Percentiles rank a stretch among this genome's conserved stretches.
Conservation (phyloP, 768 basidiomycete genomes). For the Leccinum sublutescens region DNA sequence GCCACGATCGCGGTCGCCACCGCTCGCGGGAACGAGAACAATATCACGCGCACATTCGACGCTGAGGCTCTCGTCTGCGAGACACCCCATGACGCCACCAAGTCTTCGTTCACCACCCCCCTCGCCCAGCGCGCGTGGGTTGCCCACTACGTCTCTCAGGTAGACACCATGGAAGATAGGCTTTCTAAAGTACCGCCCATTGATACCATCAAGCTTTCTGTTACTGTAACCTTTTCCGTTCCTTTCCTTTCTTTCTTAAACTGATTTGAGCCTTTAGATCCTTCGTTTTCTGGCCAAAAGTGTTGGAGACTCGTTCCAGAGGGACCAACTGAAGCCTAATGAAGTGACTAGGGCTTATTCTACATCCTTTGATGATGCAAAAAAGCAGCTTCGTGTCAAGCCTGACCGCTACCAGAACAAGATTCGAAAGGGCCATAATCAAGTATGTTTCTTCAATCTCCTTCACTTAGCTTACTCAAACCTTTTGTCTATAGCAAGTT, state of each 20-base stretch:
- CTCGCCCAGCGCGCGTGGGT: constrained; percentile 34
- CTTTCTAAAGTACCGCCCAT: constrained; percentile 24
- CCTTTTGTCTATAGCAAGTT: constrained; percentile 14
- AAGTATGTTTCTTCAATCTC: constrained; percentile 33
- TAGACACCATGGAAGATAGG: constrained; percentile 18
- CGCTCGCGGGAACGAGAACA: constrained; percentile 7
- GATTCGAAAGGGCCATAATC: constrained; percentile 31
- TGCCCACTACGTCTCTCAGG: constrained; percentile 30
- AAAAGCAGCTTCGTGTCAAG: constrained; percentile 16
- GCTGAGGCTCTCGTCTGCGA: constrained; percentile 3
- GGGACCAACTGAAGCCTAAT: constrained; percentile 27
- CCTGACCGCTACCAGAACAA: constrained; percentile 27
- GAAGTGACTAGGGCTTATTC: constrained; percentile 22
- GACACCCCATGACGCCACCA: background rate
- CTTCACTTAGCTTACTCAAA: background rate
- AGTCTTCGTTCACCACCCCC: constrained; percentile 8
- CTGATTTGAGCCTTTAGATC: constrained; percentile 17
- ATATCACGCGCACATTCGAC: constrained; percentile 17
- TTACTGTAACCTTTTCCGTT: constrained; percentile 12
- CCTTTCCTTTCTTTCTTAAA: background rate
- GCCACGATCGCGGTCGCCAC: constrained; percentile 18
- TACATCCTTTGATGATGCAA: constrained; percentile 10
- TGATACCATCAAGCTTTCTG: constrained; percentile 26
- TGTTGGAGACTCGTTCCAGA: constrained; percentile 23
- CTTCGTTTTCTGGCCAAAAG: constrained; percentile 30